Percentiles rank a stretch among this genome's conserved stretches.
phyloP scores from a whole-genome alignment of 768 basidiomycete genomes.

The Suillus alpinus region DNA sequence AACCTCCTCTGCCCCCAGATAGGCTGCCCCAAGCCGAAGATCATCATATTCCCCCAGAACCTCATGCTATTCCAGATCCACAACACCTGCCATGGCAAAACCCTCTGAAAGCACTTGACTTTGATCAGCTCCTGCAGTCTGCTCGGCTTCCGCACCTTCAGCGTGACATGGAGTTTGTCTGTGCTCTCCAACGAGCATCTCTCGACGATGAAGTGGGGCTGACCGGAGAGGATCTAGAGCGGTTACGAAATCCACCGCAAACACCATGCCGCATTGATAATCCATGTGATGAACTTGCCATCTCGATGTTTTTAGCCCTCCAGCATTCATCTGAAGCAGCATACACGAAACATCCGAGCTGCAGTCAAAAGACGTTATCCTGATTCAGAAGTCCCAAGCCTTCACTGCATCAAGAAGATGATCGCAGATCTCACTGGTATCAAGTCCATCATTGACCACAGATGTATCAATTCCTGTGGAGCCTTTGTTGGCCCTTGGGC shows the following conservation, averaged over 20 bases:
- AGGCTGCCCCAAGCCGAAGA: no score
- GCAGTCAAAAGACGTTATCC: neutral
- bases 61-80: no score
- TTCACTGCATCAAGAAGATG: neutral
- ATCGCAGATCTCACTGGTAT: neutral
- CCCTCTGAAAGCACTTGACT: neutral
- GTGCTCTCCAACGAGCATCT: neutral
- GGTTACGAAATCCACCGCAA: constrained; percentile 6
- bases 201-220: constrained; percentile 4
- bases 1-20: neutral
- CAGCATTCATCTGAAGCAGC: constrained; percentile 7
- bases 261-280: constrained; percentile 1
- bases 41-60: no score
- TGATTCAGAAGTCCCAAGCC: neutral
- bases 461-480: constrained; percentile 34
- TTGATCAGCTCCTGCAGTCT: neutral
- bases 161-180: neutral
- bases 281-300: constrained; percentile 1
- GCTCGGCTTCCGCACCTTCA: neutral
- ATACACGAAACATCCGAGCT: neutral
- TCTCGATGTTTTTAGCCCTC: constrained; percentile 9
- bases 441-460: constrained; percentile 26
- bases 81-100: neutral
- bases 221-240: neutral
- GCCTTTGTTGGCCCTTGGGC: constrained; percentile 22